Conservation (phyloP, 495 filamentous ascomycete genomes). For the Rhypophila decipiens region DNA sequence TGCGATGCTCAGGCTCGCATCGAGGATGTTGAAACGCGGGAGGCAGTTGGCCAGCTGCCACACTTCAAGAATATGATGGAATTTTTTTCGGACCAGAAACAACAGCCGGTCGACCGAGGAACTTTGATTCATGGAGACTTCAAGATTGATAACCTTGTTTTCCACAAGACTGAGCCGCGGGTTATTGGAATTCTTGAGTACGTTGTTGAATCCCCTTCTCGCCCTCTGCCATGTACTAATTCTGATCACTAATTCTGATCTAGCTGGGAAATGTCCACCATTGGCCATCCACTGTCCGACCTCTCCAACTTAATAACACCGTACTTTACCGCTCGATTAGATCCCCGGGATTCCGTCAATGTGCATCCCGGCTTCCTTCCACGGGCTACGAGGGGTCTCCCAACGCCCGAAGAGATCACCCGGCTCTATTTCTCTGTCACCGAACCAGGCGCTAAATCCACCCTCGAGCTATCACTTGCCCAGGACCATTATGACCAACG, state of each 20-base stretch:
- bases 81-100: slow-evolving; percentile 63
- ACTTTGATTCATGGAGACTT: slow-evolving; percentile 91
- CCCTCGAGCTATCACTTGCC: slow-evolving; percentile 19
- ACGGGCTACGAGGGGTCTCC: slow-evolving; percentile 64
- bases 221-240: slow-evolving; percentile 10
- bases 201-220: slow-evolving; percentile 19
- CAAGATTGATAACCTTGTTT: slow-evolving; percentile 97
- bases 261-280: slow-evolving; percentile 93
- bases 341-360: slow-evolving; percentile 19
- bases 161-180: slow-evolving; percentile 76
- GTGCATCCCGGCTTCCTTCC: slow-evolving; percentile 51
- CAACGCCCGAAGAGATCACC: slow-evolving; percentile 60
- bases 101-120: slow-evolving; percentile 70
- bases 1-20: slow-evolving; percentile 69
- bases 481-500: slow-evolving; percentile 30
- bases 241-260: neutral
- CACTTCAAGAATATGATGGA: slow-evolving; percentile 70
- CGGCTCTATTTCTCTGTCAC: slow-evolving; percentile 70
- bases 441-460: slow-evolving; percentile 48
- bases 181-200: slow-evolving; percentile 91
- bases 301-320: slow-evolving; percentile 73
- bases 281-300: slow-evolving; percentile 89
- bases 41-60: slow-evolving; percentile 74
- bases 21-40: slow-evolving; percentile 66
- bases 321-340: slow-evolving; percentile 43